Conservation (phyloP, 129 eudicot species). For the Saussurea involucrata region DNA sequence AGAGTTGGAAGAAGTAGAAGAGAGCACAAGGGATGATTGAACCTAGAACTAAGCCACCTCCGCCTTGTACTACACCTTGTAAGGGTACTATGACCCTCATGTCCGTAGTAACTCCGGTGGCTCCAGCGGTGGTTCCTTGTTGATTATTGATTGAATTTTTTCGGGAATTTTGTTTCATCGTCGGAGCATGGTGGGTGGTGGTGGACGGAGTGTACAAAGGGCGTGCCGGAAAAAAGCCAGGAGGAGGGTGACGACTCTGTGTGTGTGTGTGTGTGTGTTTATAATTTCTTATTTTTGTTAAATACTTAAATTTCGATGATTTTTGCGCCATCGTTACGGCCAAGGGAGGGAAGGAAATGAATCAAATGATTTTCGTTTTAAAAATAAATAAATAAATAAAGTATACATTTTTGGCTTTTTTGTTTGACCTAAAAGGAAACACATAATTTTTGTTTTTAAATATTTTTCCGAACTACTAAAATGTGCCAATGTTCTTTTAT, state of each 20-base stretch:
- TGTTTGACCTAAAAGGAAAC: not conserved
- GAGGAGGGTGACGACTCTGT: not conserved
- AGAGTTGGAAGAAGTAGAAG: conserved; percentile 79
- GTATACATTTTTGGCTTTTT: not conserved
- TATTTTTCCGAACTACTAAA: not conserved
- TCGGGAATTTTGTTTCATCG: conserved; percentile 34
- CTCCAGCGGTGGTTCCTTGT: conserved; percentile 29
- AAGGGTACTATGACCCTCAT: conserved; percentile 95
- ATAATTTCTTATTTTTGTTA: not conserved
- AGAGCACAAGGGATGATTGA: conserved; percentile 87
- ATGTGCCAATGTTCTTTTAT: no score
- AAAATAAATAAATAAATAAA: not conserved
- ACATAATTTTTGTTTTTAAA: not conserved
- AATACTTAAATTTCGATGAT: conserved; percentile 8
- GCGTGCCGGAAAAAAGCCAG: conserved; percentile 17
- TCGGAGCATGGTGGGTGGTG: conserved; percentile 26
- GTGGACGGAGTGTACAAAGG: conserved; percentile 44
- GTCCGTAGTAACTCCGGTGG: conserved; percentile 52
- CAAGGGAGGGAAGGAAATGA: not conserved
- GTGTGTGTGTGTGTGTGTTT: not conserved
- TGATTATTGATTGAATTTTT: conserved; percentile 5
- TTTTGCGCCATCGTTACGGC: conserved; percentile 22
- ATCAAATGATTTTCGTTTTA: not conserved
- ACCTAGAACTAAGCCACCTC: conserved; percentile 78
- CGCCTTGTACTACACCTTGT: conserved; percentile 91